phyloP scores from a whole-genome alignment of 75 land plant species.

The Sequoiadendron giganteum region DNA sequence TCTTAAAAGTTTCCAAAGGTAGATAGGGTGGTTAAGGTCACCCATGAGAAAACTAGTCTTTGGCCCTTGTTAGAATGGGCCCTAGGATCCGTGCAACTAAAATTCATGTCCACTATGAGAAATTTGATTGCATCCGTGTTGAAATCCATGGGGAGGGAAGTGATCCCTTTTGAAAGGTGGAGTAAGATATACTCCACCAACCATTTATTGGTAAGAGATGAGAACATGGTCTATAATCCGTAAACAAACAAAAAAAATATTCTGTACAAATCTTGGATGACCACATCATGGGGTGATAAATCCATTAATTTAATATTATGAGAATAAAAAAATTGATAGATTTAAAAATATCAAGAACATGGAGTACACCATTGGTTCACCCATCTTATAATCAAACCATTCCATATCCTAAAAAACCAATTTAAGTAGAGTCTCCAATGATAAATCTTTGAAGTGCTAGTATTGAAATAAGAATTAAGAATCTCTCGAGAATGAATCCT shows the following conservation, averaged over 20 bases:
- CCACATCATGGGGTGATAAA: not conserved
- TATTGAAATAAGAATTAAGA: not conserved
- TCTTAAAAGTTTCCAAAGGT: too few species aligned
- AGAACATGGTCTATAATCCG: not conserved
- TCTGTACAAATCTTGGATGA: not conserved
- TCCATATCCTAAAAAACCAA: not conserved
- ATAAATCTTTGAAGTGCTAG: not conserved
- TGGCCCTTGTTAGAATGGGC: too few species aligned
- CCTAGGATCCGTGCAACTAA: too few species aligned
- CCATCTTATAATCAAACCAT: not conserved
- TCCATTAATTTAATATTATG: not conserved
- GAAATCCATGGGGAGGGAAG: too few species aligned
- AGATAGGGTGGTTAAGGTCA: too few species aligned
- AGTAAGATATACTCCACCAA: too few species aligned
- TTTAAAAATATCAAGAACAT: too few species aligned
- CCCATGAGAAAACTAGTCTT: too few species aligned
- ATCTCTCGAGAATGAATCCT: not conserved
- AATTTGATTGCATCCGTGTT: too few species aligned
- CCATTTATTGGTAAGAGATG: not conserved
- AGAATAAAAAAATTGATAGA: too few species aligned
- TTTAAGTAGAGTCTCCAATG: not conserved
- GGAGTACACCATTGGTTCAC: not conserved
- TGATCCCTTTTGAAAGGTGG: too few species aligned
- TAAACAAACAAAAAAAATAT: not conserved
- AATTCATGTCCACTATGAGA: too few species aligned